Base-by-base conservation (phyloP, 139 green algal species). In the Ettlia oleoabundans region DNA sequence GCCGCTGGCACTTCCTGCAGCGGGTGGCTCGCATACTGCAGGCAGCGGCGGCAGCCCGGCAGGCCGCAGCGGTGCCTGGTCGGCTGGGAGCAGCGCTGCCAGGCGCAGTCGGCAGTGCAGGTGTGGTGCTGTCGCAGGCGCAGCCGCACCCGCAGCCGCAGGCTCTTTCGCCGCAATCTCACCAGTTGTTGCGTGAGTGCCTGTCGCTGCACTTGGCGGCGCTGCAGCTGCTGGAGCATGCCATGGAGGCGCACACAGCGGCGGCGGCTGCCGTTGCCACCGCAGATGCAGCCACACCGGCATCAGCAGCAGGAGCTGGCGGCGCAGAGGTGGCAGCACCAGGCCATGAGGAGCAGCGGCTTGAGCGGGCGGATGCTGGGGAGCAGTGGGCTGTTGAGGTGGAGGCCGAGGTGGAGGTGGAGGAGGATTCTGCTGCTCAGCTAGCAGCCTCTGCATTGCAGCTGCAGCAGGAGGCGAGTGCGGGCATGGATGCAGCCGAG, bases 131-230 rank as follows among this genome's bases (percentile, higher is more conserved):
- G n/a, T n/a, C n/a, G n/a, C n/a, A n/a, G n/a, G n/a, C n/a, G n/a
- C n/a, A n/a, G n/a, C n/a, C n/a, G n/a, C n/a, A n/a, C n/a, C n/a
- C n/a, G n/a, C 47, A 65, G 18, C 18, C 55, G 21, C 18, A 28
- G 18, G 5, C 55, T 15, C 55, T 65, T 15, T 65, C 38, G 33
- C n/a, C 30, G 21, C 42, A 41, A 38, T 62, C 61, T 55, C 47
- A 68, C 18, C 75, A 82, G 76, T 10, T 76, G 32, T 32, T 67
- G 21, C 4, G 30, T 22, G 40, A 88, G 61, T 64, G 76, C 33
- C 43, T 87, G 63, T 74, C 81, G 35, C 65, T 88, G 58, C 75
- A 82, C 74, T 82, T 88, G 73, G 80, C 76, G 30, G 66, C 85
- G 13, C 66, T 78, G 81, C 88, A 90, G 81, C 55, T 86, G 65